Evolutionary conservation across 306 rosid species (phyloP).

Genomic region (Corylus avellana): DNA sequence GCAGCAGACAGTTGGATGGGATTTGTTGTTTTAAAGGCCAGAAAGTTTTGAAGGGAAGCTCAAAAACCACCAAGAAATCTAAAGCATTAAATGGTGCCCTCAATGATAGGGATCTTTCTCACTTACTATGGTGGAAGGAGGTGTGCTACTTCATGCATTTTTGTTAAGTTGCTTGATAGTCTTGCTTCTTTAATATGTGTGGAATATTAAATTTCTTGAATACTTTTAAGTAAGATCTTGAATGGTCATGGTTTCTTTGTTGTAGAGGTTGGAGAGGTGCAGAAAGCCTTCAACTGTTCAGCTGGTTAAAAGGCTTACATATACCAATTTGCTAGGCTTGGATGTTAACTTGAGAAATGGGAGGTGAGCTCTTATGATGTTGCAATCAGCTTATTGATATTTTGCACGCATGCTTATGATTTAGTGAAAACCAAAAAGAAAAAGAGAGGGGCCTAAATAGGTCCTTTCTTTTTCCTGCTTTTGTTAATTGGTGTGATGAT

Average conservation of each 20-base stretch:
- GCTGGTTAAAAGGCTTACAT: slow-evolving; percentile 69
- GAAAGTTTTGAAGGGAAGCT: slow-evolving; percentile 50
- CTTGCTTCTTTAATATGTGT: neutral
- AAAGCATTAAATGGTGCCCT: slow-evolving; percentile 39
- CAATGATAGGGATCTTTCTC: slow-evolving; percentile 72
- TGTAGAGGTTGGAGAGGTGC: slow-evolving; percentile 71
- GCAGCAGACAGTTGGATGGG: slow-evolving; percentile 38
- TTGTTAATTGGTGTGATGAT: neutral
- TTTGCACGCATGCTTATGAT: neutral
- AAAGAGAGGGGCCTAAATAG: neutral
- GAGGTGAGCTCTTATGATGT: slow-evolving; percentile 51
- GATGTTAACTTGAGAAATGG: slow-evolving; percentile 72
- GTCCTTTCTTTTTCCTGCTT: neutral
- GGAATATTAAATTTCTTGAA: slow-evolving; percentile 10
- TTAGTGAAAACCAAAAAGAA: slow-evolving; percentile 1
- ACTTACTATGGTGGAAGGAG: slow-evolving; percentile 92
- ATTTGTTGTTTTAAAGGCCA: slow-evolving; percentile 42
- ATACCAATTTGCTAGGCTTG: slow-evolving; percentile 89
- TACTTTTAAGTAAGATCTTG: slow-evolving; percentile 26
- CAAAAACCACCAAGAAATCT: slow-evolving; percentile 56
- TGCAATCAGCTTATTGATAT: neutral
- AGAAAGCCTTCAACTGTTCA: slow-evolving; percentile 72
- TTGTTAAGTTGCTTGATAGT: slow-evolving; percentile 11
- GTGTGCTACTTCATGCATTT: slow-evolving; percentile 31
- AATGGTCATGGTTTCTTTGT: slow-evolving; percentile 6